Evolutionary conservation across 768 basidiomycete species (phyloP), one percentile per base, ranked within the genome.

Genomic region (Boletellus emodensis): DNA sequence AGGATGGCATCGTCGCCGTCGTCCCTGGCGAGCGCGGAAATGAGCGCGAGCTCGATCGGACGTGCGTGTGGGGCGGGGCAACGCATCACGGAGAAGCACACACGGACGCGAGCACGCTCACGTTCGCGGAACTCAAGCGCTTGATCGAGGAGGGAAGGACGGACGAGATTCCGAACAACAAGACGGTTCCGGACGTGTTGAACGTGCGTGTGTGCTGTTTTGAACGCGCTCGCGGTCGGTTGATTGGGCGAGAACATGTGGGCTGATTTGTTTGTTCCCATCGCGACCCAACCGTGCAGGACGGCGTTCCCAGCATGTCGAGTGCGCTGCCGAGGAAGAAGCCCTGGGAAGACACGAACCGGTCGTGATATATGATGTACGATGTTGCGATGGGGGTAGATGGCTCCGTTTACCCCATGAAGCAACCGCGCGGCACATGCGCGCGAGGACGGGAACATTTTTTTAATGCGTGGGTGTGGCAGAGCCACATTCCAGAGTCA

Each of bases 161-260:
- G 4, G 85, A 87, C 55, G 69, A 82, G 61, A 88, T 91, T 34
- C 89, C 89, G 1, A 86, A 90, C 59, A 91, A 90, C 63, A 87
- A 83, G 56, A 52, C 75, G 47, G 87, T 91, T 40, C 81, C 84
- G 0, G 74, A 84, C n/a, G 70, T 63, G 2, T 57, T 90, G 33
- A 87, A 84, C 68, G 89, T 87, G 60, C 24, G 24, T 26, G 24
- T 26, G 24, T 26, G 24, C 24, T 26, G 24, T 26, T 26, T 26
- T 26, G 24, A 26, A 26, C 24, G 24, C 24, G 24, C 24, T 26
- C 24, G 24, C 24, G 24, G 24, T 26, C 24, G 24, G 24, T 26
- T 26, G 24, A 26, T 26, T 26, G 24, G 24, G 24, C 24, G 24
- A 26, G 4, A 7, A 26, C 24, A 4, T 26, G 24, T 26, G 24